Evolutionary conservation across 352 stramenopile genomes (phyloP).

Genomic region (Plasmopara halstedii): DNA sequence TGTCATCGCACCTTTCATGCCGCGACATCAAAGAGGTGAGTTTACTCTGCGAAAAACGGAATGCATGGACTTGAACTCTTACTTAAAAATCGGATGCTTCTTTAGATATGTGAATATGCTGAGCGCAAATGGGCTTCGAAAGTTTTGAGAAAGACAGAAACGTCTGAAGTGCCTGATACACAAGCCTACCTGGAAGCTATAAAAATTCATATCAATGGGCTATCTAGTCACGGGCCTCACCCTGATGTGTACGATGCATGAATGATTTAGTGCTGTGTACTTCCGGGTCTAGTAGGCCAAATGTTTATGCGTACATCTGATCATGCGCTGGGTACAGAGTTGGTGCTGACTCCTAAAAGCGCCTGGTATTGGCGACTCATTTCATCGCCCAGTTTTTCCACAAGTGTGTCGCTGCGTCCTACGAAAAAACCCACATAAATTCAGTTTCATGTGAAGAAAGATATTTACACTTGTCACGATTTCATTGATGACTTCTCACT

Average conservation of each 20-base stretch:
- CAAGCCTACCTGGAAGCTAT: constrained; percentile 67
- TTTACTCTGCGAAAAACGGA: background rate
- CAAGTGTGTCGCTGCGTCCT: constrained; percentile 29
- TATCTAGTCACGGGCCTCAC: constrained; percentile 29
- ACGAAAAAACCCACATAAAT: constrained; percentile 1
- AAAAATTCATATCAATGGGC: constrained; percentile 53
- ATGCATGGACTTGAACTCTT: too few relatives aligned
- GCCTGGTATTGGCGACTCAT: constrained; percentile 40
- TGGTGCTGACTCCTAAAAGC: constrained; percentile 15
- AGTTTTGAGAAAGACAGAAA: constrained; percentile 79
- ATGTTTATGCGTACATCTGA: too few relatives aligned
- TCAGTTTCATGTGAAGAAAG: too few relatives aligned
- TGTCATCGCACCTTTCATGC: constrained; percentile 85
- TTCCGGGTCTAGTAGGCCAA: too few relatives aligned
- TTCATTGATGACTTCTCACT: constrained; percentile 12
- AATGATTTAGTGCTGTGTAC: constrained; percentile 3
- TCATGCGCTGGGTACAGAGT: constrained; percentile 5
- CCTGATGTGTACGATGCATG: constrained; percentile 49
- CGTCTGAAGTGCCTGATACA: constrained; percentile 56
- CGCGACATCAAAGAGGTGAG: constrained; percentile 91
- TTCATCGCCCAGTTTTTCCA: constrained; percentile 20
- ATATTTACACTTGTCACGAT: background rate
- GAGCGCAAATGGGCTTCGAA: constrained; percentile 90
- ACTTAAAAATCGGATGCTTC: background rate
- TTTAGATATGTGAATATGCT: constrained; percentile 88